Conservation (phyloP, 306 rosid genomes). For the Cicer judaicum region DNA sequence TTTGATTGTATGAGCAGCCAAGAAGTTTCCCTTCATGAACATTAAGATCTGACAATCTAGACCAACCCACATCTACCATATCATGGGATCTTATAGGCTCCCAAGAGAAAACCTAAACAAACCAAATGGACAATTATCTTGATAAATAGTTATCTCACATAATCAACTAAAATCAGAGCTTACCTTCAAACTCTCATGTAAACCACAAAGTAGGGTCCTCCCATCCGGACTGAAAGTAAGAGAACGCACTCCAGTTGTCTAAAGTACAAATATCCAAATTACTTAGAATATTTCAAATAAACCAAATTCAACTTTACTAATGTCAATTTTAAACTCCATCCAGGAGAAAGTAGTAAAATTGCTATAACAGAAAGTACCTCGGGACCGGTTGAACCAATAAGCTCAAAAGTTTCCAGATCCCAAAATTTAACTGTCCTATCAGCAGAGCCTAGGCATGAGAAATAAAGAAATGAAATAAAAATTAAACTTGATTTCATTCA, state of each 20-base stretch:
- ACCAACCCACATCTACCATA: constrained; percentile 96
- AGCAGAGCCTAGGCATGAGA: constrained; percentile 74
- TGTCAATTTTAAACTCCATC: constrained; percentile 24
- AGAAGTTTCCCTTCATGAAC: constrained; percentile 99
- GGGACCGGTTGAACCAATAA: constrained; percentile 98
- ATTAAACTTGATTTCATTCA: constrained; percentile 16
- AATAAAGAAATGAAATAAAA: constrained; percentile 13
- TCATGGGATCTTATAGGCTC: constrained; percentile 96
- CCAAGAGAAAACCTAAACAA: constrained; percentile 87
- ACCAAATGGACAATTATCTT: constrained; percentile 38
- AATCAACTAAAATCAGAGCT: constrained; percentile 41
- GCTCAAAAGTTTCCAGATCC: constrained; percentile 99
- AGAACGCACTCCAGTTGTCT: constrained; percentile 97
- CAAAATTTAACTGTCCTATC: constrained; percentile 98
- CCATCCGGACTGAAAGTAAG: constrained; percentile 94
- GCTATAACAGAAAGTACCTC: constrained; percentile 66
- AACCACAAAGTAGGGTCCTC: constrained; percentile 94
- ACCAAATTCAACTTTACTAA: constrained; percentile 5
- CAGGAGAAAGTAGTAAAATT: constrained; percentile 39
- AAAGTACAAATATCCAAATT: constrained; percentile 38
- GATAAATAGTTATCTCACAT: constrained; percentile 29
- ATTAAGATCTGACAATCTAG: constrained; percentile 91
- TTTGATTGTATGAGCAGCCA: constrained; percentile 97
- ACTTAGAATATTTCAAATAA: background rate
- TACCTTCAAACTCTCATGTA: constrained; percentile 97